Conservation (phyloP, 768 basidiomycete species). For the Mycena leptocephala region DNA sequence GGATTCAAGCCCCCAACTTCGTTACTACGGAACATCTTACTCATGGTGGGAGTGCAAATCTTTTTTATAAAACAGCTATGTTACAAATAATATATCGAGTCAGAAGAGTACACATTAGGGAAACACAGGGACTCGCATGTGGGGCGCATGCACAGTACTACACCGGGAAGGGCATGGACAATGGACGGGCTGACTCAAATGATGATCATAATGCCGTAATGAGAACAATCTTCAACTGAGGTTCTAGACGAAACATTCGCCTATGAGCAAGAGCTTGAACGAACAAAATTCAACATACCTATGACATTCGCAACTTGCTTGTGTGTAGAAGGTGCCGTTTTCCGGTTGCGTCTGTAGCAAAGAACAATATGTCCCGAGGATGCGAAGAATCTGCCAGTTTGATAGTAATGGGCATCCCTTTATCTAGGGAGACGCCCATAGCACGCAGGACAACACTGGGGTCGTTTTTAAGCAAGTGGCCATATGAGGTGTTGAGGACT, state of each 20-base stretch:
- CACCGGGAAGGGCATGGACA: not conserved
- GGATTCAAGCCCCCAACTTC: no score
- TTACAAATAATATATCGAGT: not conserved
- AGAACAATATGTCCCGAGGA: constrained; percentile 13
- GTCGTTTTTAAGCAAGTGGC: constrained; percentile 15
- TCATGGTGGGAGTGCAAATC: not conserved
- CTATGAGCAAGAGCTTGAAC: not conserved
- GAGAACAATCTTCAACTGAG: not conserved
- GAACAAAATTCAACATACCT: not conserved
- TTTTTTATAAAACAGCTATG: not conserved
- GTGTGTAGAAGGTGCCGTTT: constrained; percentile 15
- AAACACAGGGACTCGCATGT: not conserved
- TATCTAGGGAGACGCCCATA: constrained; percentile 26
- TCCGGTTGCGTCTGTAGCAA: constrained; percentile 5
- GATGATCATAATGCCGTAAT: no score
- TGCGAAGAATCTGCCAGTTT: constrained; percentile 8
- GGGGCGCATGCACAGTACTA: no score
- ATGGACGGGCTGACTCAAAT: no score
- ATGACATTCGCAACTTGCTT: not conserved
- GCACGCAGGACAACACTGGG: constrained; percentile 16
- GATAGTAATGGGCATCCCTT: constrained; percentile 20
- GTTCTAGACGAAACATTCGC: not conserved
- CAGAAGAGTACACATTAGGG: not conserved
- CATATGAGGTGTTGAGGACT: constrained; percentile 13
- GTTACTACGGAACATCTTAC: no score